These are phyloP conservation scores for Aspergillus haitiensis DNA, from an alignment of 495 filamentous ascomycete species.

Conservation along the genomic window DNA sequence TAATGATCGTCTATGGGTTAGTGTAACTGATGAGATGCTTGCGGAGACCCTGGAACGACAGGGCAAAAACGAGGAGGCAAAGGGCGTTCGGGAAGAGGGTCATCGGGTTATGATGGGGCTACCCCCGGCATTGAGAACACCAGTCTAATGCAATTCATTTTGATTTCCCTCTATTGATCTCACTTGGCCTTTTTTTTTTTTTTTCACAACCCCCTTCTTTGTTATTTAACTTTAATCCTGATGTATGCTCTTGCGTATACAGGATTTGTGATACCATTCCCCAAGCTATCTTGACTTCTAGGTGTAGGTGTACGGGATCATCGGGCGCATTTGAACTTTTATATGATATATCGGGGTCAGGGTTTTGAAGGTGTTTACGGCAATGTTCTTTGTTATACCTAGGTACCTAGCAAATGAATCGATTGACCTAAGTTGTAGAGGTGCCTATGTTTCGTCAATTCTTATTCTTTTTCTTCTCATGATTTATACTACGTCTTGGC, in stretches of 20 bases:
- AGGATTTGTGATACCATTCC: conserved; percentile 36
- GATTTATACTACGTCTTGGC: too few relatives aligned
- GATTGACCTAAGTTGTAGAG: too few relatives aligned
- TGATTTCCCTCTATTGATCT: conserved; percentile 17
- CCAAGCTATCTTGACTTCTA: conserved; percentile 21
- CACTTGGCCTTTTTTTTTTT: conserved; percentile 13
- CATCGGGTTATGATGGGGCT: conserved; percentile 45
- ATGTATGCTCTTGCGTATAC: conserved; percentile 8
- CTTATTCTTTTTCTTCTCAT: too few relatives aligned
- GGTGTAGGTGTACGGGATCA: conserved; percentile 1
- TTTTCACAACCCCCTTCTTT: conserved; percentile 16
- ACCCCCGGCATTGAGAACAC: conserved; percentile 43
- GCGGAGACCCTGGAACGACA: conserved; percentile 71
- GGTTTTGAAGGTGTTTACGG: neutral
- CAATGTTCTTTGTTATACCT: too few relatives aligned
- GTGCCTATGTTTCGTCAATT: too few relatives aligned
- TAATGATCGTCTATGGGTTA: conserved; percentile 79
- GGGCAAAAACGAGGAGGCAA: conserved; percentile 65
- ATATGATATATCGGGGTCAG: conserved; percentile 1
- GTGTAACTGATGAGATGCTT: conserved; percentile 78
- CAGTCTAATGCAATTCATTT: conserved; percentile 23
- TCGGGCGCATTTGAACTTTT: conserved; percentile 14
- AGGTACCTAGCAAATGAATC: too few relatives aligned
- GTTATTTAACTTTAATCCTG: conserved; percentile 4
- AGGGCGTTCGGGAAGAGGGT: conserved; percentile 43